A percentile compares a stretch with the other conserved stretches of the same genome.
Evolutionary conservation across 2,329 filamentous ascomycete genomes (phyloP).

Genomic region (Mollisia scopiformis): DNA sequence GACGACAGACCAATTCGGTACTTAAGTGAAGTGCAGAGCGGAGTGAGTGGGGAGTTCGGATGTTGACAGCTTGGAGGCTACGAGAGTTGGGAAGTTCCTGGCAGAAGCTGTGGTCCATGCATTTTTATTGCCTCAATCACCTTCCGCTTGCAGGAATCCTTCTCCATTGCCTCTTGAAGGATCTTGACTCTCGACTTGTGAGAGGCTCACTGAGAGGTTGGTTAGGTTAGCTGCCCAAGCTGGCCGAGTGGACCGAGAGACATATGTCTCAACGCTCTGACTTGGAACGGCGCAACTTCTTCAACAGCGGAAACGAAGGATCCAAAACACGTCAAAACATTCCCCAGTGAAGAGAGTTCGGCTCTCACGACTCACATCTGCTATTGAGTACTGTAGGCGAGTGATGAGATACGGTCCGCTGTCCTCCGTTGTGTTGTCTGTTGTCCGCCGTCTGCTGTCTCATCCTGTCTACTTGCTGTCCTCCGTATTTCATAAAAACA

Average conservation of each 20-base stretch:
- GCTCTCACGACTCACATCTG: too few species aligned
- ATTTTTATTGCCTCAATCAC: too few species aligned
- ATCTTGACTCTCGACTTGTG: not conserved
- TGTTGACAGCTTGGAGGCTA: too few species aligned
- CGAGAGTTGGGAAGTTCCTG: too few species aligned
- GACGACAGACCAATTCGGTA: not conserved
- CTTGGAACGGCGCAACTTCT: not conserved
- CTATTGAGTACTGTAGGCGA: not conserved
- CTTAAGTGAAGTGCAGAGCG: too few species aligned
- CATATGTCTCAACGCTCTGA: not conserved
- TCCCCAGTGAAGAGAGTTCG: not conserved
- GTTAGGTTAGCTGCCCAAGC: too few species aligned
- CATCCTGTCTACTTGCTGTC: not conserved
- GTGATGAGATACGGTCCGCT: not conserved
- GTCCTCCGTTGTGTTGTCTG: not conserved
- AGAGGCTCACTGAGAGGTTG: not conserved
- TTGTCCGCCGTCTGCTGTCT: not conserved
- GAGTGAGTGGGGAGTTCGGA: too few species aligned
- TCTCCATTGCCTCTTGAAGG: too few species aligned
- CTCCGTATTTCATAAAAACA: not conserved
- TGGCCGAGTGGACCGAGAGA: not conserved
- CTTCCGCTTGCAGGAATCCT: too few species aligned
- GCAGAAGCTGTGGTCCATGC: too few species aligned
- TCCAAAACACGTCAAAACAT: not conserved
- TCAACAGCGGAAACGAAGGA: not conserved